These are phyloP conservation scores for Aspergillus ochraceoroseus DNA, from an alignment of 2,329 filamentous ascomycete genomes.

Conservation along the genomic window DNA sequence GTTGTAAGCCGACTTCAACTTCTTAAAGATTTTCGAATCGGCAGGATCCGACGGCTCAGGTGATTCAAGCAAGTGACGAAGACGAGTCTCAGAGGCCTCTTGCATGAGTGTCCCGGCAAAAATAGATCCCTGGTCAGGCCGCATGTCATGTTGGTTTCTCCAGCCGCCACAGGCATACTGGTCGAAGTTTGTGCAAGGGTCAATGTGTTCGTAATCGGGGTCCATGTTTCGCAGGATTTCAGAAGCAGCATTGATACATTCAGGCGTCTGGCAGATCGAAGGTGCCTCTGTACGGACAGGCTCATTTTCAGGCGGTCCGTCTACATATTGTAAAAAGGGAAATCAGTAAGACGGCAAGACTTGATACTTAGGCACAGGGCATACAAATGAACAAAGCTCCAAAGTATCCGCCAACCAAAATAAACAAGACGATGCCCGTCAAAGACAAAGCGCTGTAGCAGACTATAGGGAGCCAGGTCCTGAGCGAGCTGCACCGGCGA, in stretches of 20 bases:
- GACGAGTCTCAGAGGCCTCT: conserved; percentile 55
- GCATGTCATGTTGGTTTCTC: conserved; percentile 59
- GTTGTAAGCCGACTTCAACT: conserved; percentile 60
- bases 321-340: conserved; percentile 5
- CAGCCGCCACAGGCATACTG: conserved; percentile 64
- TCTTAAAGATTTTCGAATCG: conserved; percentile 54
- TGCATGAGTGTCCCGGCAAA: conserved; percentile 59
- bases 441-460: conserved; percentile 10
- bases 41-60: conserved; percentile 36
- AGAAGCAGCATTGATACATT: conserved; percentile 60
- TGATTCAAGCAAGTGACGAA: conserved; percentile 61
- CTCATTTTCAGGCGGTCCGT: conserved; percentile 11
- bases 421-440: not conserved
- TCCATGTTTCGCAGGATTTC: conserved; percentile 59
- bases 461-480: conserved; percentile 8
- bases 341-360: not conserved
- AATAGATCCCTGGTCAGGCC: conserved; percentile 57
- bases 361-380: not conserved
- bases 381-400: conserved; percentile 7
- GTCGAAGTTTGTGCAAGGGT: conserved; percentile 66
- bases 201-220: conserved; percentile 57
- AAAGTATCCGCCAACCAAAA: conserved; percentile 8
- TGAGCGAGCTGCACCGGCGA: not conserved
- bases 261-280: conserved; percentile 52
- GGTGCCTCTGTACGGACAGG: conserved; percentile 19